Evolutionary conservation across 805 yeast genomes (phyloP).

Genomic region (Ogataea minuta): DNA sequence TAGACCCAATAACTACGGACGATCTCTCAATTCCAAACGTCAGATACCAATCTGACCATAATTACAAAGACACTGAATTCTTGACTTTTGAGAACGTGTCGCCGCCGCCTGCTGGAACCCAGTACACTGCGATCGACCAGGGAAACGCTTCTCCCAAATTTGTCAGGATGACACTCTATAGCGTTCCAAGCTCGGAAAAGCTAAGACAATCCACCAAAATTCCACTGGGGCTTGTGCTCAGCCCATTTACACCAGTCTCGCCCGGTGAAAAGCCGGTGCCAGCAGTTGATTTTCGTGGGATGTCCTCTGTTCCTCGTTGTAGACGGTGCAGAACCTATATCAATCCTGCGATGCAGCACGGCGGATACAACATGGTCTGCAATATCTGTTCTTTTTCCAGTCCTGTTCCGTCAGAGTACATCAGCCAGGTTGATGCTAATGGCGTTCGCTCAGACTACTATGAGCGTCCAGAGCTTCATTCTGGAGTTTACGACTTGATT

Average conservation of each 20-base stretch:
- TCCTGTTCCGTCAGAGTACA: conserved; percentile 64
- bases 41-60: conserved; percentile 33
- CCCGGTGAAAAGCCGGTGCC: conserved; percentile 61
- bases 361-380: conserved; percentile 68
- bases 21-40: conserved; percentile 39
- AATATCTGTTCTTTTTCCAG: conserved; percentile 83
- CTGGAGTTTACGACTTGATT: conserved; percentile 80
- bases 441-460: conserved; percentile 63
- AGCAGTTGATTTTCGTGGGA: conserved; percentile 54
- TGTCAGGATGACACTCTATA: conserved; percentile 76
- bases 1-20: conserved; percentile 15
- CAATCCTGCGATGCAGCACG: conserved; percentile 76
- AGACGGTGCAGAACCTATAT: conserved; percentile 87
- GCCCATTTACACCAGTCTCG: conserved; percentile 73
- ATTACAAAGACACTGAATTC: conserved; percentile 46
- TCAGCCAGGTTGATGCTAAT: conserved; percentile 56
- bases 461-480: conserved; percentile 70
- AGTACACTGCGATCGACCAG: conserved; percentile 70
- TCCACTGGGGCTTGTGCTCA: conserved; percentile 77
- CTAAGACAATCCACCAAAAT: conserved; percentile 66
- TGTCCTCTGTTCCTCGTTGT: conserved; percentile 82
- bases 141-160: conserved; percentile 81
- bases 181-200: conserved; percentile 72
- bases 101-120: conserved; percentile 82
- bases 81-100: conserved; percentile 71